Conservation (phyloP, 345 rosid genomes). For the Eucalyptus sp. region DNA sequence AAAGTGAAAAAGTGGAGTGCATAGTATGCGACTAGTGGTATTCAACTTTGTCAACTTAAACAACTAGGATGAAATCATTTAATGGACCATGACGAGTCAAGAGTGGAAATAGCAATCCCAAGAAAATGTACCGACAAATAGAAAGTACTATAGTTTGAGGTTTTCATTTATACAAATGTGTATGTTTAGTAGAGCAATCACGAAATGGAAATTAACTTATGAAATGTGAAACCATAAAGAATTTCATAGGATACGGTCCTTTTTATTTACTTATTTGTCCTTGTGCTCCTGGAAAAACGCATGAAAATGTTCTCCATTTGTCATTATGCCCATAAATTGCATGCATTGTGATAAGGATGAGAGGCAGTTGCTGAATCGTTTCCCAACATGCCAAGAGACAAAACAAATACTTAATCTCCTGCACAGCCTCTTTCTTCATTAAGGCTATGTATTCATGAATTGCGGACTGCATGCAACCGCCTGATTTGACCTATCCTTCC, state of each 20-base stretch:
- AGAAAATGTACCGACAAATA: not conserved
- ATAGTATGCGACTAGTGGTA: not conserved
- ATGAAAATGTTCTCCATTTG: not conserved
- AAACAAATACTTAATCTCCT: not conserved
- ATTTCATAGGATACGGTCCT: not conserved
- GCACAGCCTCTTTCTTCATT: not conserved
- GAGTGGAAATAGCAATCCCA: not conserved
- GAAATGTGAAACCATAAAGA: not conserved
- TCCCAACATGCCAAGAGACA: not conserved
- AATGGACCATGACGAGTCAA: not conserved
- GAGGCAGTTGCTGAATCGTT: not conserved
- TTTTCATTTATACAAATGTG: not conserved
- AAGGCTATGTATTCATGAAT: not conserved
- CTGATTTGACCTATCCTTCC: not conserved
- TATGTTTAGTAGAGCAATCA: not conserved
- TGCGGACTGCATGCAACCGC: not conserved
- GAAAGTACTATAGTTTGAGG: not conserved
- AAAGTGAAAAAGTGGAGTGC: not conserved
- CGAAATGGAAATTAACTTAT: not conserved
- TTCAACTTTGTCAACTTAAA: not conserved
- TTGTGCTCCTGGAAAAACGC: not conserved
- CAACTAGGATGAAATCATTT: not conserved
- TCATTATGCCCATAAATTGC: not conserved
- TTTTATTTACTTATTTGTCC: not conserved
- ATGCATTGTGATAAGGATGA: not conserved